Conservation (phyloP, 306 rosid genomes). For the Adenanthera pavonina region DNA sequence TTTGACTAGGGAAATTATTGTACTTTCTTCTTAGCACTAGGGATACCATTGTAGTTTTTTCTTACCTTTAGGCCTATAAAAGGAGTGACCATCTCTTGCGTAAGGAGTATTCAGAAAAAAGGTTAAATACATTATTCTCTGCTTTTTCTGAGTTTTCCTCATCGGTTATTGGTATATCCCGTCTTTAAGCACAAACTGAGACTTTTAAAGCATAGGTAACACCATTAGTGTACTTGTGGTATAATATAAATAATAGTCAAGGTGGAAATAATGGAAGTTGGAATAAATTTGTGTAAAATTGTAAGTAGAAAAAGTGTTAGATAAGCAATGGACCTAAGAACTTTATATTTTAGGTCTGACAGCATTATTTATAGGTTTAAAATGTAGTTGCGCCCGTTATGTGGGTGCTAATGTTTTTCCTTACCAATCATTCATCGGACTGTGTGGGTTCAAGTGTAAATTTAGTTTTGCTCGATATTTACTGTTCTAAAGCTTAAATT, state of each 20-base stretch:
- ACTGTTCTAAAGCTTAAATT: not conserved
- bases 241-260: not conserved
- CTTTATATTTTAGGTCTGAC: not conserved
- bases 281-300: not conserved
- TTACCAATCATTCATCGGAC: not conserved
- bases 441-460: not conserved
- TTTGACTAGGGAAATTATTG: too few relatives aligned
- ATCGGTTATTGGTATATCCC: not conserved
- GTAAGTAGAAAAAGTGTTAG: not conserved
- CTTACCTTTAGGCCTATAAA: too few relatives aligned
- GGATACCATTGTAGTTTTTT: too few relatives aligned
- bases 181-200: not conserved
- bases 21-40: too few relatives aligned
- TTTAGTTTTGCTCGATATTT: not conserved
- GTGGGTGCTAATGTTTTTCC: not conserved
- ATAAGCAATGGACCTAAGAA: not conserved
- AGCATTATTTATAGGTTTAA: not conserved
- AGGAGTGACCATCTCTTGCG: too few relatives aligned
- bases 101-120: too few relatives aligned
- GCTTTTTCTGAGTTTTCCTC: too few relatives aligned
- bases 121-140: too few relatives aligned
- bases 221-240: not conserved
- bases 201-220: not conserved
- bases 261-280: not conserved
- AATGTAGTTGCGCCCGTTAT: not conserved